Evolutionary conservation across 352 stramenopile genomes (phyloP).

Genomic region (Globisporangium radiosum): DNA sequence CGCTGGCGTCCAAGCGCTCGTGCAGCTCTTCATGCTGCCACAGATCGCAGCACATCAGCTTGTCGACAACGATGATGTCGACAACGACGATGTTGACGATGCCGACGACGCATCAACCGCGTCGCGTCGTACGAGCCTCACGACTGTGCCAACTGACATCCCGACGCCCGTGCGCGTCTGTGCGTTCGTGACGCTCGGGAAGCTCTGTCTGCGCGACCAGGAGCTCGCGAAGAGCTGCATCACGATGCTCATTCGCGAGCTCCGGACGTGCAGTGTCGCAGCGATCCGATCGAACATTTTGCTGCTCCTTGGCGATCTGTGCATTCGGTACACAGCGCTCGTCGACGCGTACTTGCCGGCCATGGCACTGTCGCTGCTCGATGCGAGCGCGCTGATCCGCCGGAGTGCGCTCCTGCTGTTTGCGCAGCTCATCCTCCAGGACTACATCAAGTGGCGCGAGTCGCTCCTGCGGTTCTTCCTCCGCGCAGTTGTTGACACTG

Average conservation of each 20-base stretch:
- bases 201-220: slow-evolving; percentile 94
- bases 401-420: slow-evolving; percentile 95
- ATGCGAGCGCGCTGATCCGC: slow-evolving; percentile 83
- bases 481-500: slow-evolving; percentile 90
- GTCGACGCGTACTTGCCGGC: slow-evolving; percentile 94
- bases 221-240: slow-evolving; percentile 90
- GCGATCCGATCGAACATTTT: slow-evolving; percentile 96
- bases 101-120: slow-evolving; percentile 8
- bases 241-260: slow-evolving; percentile 93
- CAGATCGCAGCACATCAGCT: slow-evolving; percentile 33
- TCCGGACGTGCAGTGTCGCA: slow-evolving; percentile 74
- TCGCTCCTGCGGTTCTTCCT: slow-evolving; percentile 95
- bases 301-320: slow-evolving; percentile 95
- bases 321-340: slow-evolving; percentile 94
- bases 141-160: slow-evolving; percentile 27
- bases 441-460: slow-evolving; percentile 98
- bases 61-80: slow-evolving; percentile 14
- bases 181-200: slow-evolving; percentile 92
- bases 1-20: slow-evolving; percentile 41
- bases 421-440: slow-evolving; percentile 94
- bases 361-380: slow-evolving; percentile 92
- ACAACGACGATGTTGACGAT: slow-evolving; percentile 18
- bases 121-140: neutral
- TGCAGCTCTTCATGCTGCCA: slow-evolving; percentile 75
- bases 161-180: slow-evolving; percentile 84